Base-by-base conservation (phyloP, 345 rosid species). In the Punica granatum region DNA sequence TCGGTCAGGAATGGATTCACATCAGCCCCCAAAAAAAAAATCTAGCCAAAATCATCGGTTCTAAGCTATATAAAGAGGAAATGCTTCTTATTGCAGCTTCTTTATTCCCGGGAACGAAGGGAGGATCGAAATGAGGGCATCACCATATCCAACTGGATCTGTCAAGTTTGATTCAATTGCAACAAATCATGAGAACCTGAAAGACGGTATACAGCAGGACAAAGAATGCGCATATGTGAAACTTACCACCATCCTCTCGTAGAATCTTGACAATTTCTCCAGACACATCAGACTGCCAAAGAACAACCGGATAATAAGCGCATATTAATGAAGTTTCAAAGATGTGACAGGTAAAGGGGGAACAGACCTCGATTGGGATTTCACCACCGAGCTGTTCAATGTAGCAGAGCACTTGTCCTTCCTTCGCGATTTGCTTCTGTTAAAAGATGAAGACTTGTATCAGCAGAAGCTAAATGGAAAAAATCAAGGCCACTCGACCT, bases 41-140 rank as follows among this genome's bases (percentile, higher is more conserved):
- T 18, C 21, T 16, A 13, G 49, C 21, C 21, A 3, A 14, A 44
- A 44, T 44, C 49, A 44, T 5, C 18, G 13, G 49, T 44, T 16
- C 51, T 21, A 36, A 64, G 33, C 25, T 41, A 63, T 33, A 35
- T 36, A 42, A 33, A 9, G 51, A 43, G 14, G 37, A 34, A 59
- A 32, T 28, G 31, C 60, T 63, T 64, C 72, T 79, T 83, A 90
- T 74, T 81, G 86, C 66, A 90, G 96, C 85, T 84, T 84, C 91
- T 93, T 93, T 73, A 93, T 89, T 70, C 92, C 96, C 15, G 96
- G 94, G 74, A 90, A 87, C 3, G 96, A 90, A 7, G 97, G 97
- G 60, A 90, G 91, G 77, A 93, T 79, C 18, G 88, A 83, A 18
- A 93, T 76, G 61, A 90, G 96, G 54, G 92, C 84, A 76, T 93